Base-by-base conservation (phyloP, 345 rosid genomes). In the Aethionema arabicum region DNA sequence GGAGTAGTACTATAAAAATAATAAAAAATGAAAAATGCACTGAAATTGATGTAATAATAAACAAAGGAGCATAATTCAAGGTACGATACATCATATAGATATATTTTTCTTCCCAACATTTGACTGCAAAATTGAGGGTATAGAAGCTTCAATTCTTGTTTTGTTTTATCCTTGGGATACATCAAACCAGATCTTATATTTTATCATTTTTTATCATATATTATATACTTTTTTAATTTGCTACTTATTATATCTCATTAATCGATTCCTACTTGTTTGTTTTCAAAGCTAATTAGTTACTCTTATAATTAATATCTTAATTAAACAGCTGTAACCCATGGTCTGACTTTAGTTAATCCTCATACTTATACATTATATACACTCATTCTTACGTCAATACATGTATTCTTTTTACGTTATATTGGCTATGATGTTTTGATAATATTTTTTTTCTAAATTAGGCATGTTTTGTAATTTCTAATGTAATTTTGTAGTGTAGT, bases 101-200 rank as follows among this genome's bases (percentile, higher is more conserved):
- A 1, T 21, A 21, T 45, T 67, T 65, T 66, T 72, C 76, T 66
- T 67, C 76, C 72, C 76, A 72, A 72, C 73, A 67, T 73, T 73
- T 73, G 73, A 62, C 77, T 67, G 73, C 73, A 62, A 67, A 2
- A 67, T 67, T 52, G 73, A 73, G 73, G 73, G 72, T 39, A 67
- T 62, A 73, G 73, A 72, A 72, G 76, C 72, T 72, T 72, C 76
- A 72, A 48, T 72, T 72, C 76, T 51, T 73, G 73, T 73, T 67
- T 73, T 73, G 77, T 73, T 67, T 73, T 62, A 5, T 67, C 59
- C 51, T 73, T 73, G 60, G 77, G 77, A 72, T 72, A 72, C 76
- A 48, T 49, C 55, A 6, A 72, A 61, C 56, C 68, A 60, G 30
- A 72, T 67, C 54, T 45, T 67, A 12, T 42, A 46, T 55, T 60